phyloP scores from a whole-genome alignment of 148 eudicot species.

The Camellia lanceoleosa region DNA sequence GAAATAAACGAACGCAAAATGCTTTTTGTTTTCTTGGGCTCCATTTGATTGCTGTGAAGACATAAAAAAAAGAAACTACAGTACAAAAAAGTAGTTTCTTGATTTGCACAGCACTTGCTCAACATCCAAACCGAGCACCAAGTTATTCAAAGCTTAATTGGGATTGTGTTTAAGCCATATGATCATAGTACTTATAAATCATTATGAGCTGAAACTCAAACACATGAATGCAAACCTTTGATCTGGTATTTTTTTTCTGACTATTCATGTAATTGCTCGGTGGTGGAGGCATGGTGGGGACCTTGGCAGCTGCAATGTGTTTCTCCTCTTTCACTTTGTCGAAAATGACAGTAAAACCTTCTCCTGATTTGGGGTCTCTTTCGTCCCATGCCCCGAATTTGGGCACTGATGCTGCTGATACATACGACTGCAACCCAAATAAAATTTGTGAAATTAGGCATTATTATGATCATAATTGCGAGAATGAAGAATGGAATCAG shows the following conservation, averaged over 20 bases:
- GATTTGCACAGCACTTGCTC: too few species aligned
- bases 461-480: neutral
- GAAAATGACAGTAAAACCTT: constrained; percentile 48
- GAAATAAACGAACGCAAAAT: neutral
- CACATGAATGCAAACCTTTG: constrained; percentile 16
- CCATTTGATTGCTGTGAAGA: neutral
- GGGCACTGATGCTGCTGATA: constrained; percentile 42
- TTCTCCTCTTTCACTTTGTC: constrained; percentile 50
- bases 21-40: neutral
- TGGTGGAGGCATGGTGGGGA: constrained; percentile 24
- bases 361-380: constrained; percentile 35
- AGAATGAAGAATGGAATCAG: neutral
- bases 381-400: constrained; percentile 53
- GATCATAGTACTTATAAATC: neutral
- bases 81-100: neutral
- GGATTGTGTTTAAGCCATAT: too few species aligned
- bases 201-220: too few species aligned
- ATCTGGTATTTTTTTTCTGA: constrained; percentile 16
- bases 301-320: constrained; percentile 36
- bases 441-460: neutral
- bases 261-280: constrained; percentile 4
- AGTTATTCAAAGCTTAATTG: neutral
- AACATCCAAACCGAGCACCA: too few species aligned
- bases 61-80: neutral
- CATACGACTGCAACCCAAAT: constrained; percentile 19